A percentile compares a stretch with the other conserved stretches of the same genome.
Evolutionary conservation across 2,329 filamentous ascomycete genomes (phyloP).

Genomic region (Chaetomium globosum): DNA sequence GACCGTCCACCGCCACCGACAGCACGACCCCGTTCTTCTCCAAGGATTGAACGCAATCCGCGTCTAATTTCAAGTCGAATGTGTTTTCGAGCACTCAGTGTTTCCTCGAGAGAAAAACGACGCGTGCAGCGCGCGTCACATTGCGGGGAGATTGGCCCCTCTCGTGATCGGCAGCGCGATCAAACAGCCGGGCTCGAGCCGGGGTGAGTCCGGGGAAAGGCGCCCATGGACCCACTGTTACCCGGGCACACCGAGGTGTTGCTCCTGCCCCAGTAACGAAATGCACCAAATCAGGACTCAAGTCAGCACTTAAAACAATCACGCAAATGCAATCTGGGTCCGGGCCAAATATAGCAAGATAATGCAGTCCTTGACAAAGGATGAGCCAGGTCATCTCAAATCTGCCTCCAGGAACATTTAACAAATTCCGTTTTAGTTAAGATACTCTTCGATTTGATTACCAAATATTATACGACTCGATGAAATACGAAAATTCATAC

Average conservation of each 20-base stretch:
- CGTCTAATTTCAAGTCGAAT: not conserved
- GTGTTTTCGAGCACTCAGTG: not conserved
- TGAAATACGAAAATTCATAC: too few species aligned
- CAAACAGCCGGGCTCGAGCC: slow-evolving; percentile 4
- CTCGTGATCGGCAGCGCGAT: slow-evolving; percentile 12
- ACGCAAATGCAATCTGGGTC: too few species aligned
- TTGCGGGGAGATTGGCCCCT: slow-evolving; percentile 14
- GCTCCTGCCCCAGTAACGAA: not conserved
- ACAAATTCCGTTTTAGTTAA: too few species aligned
- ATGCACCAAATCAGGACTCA: not conserved
- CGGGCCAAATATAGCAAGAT: too few species aligned
- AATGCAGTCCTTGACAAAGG: too few species aligned
- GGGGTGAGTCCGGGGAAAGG: slow-evolving; percentile 20
- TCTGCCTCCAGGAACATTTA: too few species aligned
- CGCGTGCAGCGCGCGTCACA: not conserved
- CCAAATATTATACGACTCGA: too few species aligned
- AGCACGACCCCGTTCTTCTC: not conserved
- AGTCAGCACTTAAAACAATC: too few species aligned
- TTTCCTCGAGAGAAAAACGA: not conserved
- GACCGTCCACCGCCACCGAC: not conserved
- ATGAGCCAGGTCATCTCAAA: too few species aligned
- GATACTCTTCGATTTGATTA: too few species aligned
- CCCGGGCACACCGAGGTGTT: not conserved
- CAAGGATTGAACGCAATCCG: not conserved
- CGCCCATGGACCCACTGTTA: slow-evolving; percentile 16